Conservation (phyloP, 1,284 basidiomycete genomes). For the Schizophyllum amplum region DNA sequence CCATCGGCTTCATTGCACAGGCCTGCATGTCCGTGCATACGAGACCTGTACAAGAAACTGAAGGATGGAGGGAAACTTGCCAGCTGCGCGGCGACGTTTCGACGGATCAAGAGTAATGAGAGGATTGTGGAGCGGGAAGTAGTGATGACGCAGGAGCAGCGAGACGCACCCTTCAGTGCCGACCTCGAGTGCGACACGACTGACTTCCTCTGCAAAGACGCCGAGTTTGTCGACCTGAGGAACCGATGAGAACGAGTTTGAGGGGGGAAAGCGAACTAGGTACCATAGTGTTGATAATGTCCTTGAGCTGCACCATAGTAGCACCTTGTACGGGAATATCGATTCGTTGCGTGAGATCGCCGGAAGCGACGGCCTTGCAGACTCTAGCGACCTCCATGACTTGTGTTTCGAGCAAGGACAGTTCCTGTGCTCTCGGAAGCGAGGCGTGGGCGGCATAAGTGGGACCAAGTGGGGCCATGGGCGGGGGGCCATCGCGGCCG, state of each 20-base stretch:
- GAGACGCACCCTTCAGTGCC: slow-evolving; percentile 74
- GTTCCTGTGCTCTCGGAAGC: neutral
- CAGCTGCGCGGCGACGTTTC: too few relatives aligned
- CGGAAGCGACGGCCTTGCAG: slow-evolving; percentile 92
- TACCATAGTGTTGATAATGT: slow-evolving; percentile 97
- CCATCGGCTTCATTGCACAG: too few relatives aligned
- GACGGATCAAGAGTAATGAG: too few relatives aligned
- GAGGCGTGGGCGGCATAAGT: neutral
- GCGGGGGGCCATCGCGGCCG: neutral
- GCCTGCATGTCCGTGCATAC: too few relatives aligned
- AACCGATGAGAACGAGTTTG: neutral
- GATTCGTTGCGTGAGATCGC: slow-evolving; percentile 94
- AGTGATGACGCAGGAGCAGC: neutral
- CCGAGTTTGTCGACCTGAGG: slow-evolving; percentile 65
- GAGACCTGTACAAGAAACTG: too few relatives aligned
- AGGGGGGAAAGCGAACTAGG: slow-evolving; percentile 8
- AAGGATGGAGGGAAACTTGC: too few relatives aligned
- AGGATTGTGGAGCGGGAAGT: neutral
- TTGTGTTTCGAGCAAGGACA: neutral
- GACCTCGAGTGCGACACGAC: slow-evolving; percentile 85
- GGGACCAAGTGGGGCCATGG: neutral
- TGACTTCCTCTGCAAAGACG: slow-evolving; percentile 80
- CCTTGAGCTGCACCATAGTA: slow-evolving; percentile 96
- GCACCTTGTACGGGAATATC: slow-evolving; percentile 94
- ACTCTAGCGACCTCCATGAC: slow-evolving; percentile 75